These are phyloP conservation scores for Mortierella antarctica DNA, from an alignment of 192 early-diverging fungal species.

Conservation along the genomic window DNA sequence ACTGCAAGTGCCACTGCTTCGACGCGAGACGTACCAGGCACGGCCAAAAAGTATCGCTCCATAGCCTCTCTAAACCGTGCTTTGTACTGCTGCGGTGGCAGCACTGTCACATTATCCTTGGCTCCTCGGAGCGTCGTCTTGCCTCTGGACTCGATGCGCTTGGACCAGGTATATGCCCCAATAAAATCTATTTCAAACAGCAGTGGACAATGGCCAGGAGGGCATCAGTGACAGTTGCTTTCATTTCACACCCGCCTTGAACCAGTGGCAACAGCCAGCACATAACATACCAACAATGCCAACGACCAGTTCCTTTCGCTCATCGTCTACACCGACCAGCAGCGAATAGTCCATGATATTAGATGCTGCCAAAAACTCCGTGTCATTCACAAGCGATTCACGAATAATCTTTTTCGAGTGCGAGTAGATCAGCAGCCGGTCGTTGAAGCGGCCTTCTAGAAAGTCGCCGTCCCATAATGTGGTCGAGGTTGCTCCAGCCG, in stretches of 20 bases:
- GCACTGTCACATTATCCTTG: slow-evolving; percentile 87
- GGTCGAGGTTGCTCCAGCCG: slow-evolving; percentile 45
- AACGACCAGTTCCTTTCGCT: slow-evolving; percentile 85
- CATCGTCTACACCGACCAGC: slow-evolving; percentile 91
- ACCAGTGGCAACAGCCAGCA: neutral
- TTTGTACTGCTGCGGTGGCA: slow-evolving; percentile 94
- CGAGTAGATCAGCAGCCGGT: slow-evolving; percentile 79
- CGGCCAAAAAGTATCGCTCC: slow-evolving; percentile 87
- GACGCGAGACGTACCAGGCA: slow-evolving; percentile 68
- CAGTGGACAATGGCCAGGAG: neutral
- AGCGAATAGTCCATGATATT: slow-evolving; percentile 99
- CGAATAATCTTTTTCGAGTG: slow-evolving; percentile 87
- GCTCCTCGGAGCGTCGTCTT: slow-evolving; percentile 76
- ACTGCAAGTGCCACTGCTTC: no score
- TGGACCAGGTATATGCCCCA: slow-evolving; percentile 97
- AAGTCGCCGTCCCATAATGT: slow-evolving; percentile 80
- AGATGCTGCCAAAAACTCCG: slow-evolving; percentile 87
- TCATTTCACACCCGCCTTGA: neutral
- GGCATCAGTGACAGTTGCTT: neutral
- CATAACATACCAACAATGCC: slow-evolving; percentile 61
- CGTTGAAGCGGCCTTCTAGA: slow-evolving; percentile 70
- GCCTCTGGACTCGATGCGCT: slow-evolving; percentile 86
- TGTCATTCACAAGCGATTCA: slow-evolving; percentile 89
- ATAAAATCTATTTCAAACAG: slow-evolving; percentile 80
- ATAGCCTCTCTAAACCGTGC: slow-evolving; percentile 90